phyloP scores from a whole-genome alignment of 2,329 filamentous ascomycete species.

The Talaromyces sp. region DNA sequence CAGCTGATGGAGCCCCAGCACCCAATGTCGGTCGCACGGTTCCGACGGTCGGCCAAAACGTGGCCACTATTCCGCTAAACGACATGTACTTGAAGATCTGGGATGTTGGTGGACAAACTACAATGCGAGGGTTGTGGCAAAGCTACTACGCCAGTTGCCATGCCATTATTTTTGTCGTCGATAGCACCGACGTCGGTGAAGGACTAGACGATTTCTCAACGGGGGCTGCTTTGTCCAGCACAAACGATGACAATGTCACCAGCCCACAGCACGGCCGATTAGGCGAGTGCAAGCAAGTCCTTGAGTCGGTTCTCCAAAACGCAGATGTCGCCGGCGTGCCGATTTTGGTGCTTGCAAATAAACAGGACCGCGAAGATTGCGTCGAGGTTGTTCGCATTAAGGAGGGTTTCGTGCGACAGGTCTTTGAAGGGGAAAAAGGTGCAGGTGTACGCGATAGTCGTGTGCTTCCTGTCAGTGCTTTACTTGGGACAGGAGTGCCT shows the following conservation, averaged over 20 bases:
- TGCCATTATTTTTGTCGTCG: constrained; percentile 96
- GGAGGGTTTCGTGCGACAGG: constrained; percentile 88
- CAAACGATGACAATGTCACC: background rate
- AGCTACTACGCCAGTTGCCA: constrained; percentile 92
- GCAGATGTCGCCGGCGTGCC: constrained; percentile 87
- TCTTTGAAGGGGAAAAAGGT: constrained; percentile 91
- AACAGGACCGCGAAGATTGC: constrained; percentile 95
- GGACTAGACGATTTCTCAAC: constrained; percentile 56
- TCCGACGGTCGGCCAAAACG: constrained; percentile 95
- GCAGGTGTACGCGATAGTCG: constrained; percentile 80
- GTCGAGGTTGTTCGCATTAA: constrained; percentile 97
- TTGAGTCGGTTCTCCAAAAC: constrained; percentile 84
- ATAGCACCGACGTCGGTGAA: constrained; percentile 80
- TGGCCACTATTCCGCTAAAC: constrained; percentile 80
- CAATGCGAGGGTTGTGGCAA: constrained; percentile 85
- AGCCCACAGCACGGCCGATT: constrained; percentile 49
- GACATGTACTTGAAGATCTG: constrained; percentile 98
- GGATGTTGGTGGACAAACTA: constrained; percentile 94
- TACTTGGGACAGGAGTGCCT: constrained; percentile 73
- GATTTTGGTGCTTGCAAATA: constrained; percentile 87
- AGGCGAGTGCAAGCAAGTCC: constrained; percentile 80
- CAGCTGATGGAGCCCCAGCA: constrained; percentile 33
- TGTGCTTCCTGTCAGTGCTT: constrained; percentile 84
- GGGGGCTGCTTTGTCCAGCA: constrained; percentile 14
- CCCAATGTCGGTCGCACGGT: constrained; percentile 74